phyloP scores from a whole-genome alignment of 768 basidiomycete genomes.

The Russula brevipes region DNA sequence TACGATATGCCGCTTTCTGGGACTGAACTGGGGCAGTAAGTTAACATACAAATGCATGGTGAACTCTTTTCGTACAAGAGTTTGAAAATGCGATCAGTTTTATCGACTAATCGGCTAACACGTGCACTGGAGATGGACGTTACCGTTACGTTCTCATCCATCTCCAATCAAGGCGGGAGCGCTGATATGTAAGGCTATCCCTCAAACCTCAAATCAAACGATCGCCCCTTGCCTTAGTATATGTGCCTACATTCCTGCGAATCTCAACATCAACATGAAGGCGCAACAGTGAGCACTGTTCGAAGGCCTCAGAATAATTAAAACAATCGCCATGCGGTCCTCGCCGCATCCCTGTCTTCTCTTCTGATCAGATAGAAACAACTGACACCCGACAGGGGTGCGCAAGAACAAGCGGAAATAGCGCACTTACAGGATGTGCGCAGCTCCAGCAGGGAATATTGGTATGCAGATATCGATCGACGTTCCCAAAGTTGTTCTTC shows the following conservation, averaged over 20 bases:
- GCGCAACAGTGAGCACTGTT: slow-evolving; percentile 42
- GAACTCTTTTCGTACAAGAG: neutral
- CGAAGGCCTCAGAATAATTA: too few species aligned
- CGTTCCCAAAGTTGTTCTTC: too few species aligned
- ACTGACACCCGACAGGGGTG: too few species aligned
- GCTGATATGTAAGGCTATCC: slow-evolving; percentile 42
- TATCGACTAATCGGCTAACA: slow-evolving; percentile 35
- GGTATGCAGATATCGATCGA: too few species aligned
- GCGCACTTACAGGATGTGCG: too few species aligned
- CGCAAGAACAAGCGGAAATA: too few species aligned
- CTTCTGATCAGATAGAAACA: too few species aligned
- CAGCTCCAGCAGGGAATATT: too few species aligned
- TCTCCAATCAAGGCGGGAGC: slow-evolving; percentile 44
- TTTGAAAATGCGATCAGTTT: slow-evolving; percentile 1
- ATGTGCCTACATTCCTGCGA: slow-evolving; percentile 62
- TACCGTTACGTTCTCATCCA: slow-evolving; percentile 53
- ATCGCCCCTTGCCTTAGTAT: neutral
- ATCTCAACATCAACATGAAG: slow-evolving; percentile 47
- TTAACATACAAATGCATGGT: neutral
- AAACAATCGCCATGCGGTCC: too few species aligned
- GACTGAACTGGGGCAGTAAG: slow-evolving; percentile 54
- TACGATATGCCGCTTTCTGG: slow-evolving; percentile 50
- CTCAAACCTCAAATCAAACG: too few species aligned
- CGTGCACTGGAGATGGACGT: slow-evolving; percentile 72
- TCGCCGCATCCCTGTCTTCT: too few species aligned